Base-by-base conservation (phyloP, 345 rosid genomes). In the Linum lewisii region DNA sequence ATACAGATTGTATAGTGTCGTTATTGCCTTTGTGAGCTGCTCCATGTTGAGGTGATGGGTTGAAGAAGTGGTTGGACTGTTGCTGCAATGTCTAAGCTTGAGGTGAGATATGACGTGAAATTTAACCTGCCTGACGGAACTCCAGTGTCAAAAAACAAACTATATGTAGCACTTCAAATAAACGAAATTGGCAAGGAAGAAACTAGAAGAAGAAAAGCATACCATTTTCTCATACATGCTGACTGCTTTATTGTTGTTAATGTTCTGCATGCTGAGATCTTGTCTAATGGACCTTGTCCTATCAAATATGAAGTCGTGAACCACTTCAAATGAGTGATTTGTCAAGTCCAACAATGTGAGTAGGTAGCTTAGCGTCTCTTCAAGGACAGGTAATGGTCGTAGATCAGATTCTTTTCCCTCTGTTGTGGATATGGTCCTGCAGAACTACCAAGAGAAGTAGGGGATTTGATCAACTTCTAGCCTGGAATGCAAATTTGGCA, bases 261-360 rank as follows among this genome's bases (percentile, higher is more conserved):
- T 74, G 64, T 82, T 80, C 72, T 92, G 98, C 88, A 88, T 92
- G 73, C 80, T 84, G 49, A 88, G 84, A 68, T 92, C 98, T 74
- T 92, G 96, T 72, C 98, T 81, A 53, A 92, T 75, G 54, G 98
- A 92, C 78, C 98, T 79, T 42, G 86, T 88, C 81, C 98, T 81
- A 70, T 92, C 97, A 76, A 82, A 92, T 60, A 92, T 60, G 69
- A 92, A 92, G 82, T 84, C 98, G 75, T 88, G 98, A 80, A 86
- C 73, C 55, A 75, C 88, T 80, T 86, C 95, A 71, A 88, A 88
- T 54, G 87, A 78, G 60, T 78, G 81, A 19, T 78, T 84, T 1
- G 63, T 56, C 38, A 80, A 77, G 60, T 88, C 85, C 69, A 82
- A 65, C 71, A 92, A 73, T 59, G 54, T 73, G 62, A 92, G 54